A percentile compares a stretch with the other conserved stretches of the same genome.
These are phyloP conservation scores for Brassica rapa DNA, from an alignment of 345 rosid genomes.

Conservation along the genomic window DNA sequence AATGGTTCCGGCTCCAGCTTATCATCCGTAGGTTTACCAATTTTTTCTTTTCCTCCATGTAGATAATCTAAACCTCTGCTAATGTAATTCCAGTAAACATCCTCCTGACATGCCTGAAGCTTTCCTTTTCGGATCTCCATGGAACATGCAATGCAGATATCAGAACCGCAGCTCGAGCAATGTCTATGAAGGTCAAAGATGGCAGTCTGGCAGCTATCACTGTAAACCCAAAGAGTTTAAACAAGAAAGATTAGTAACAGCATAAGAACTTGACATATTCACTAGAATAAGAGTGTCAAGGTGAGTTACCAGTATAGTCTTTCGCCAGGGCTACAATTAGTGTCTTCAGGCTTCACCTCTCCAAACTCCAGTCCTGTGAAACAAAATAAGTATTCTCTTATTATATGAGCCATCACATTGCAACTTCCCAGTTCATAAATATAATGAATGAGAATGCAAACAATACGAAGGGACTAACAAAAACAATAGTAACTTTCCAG, in stretches of 20 bases:
- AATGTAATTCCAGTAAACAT: constrained; percentile 35
- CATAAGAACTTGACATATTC: neutral
- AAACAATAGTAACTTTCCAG: neutral
- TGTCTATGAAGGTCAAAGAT: constrained; percentile 58
- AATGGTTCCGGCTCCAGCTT: constrained; percentile 44
- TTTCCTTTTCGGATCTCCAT: constrained; percentile 56
- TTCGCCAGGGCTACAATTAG: constrained; percentile 30
- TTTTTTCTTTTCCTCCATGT: constrained; percentile 47
- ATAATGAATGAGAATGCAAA: neutral
- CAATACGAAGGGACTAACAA: neutral
- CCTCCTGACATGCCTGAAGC: constrained; percentile 42
- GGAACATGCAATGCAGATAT: constrained; percentile 64
- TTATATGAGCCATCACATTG: neutral
- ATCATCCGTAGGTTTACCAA: neutral
- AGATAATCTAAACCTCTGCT: constrained; percentile 36
- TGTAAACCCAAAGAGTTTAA: constrained; percentile 30
- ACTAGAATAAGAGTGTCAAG: neutral
- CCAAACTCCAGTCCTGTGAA: constrained; percentile 27
- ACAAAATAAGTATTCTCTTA: neutral
- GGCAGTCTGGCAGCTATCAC: constrained; percentile 55
- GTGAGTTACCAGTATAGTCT: constrained; percentile 56
- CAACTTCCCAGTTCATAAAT: neutral
- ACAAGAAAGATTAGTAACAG: neutral
- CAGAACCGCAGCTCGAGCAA: constrained; percentile 52
- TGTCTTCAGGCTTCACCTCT: constrained; percentile 14